Percentiles rank a stretch among this genome's conserved stretches.
These are phyloP conservation scores for Nelumbo lutea DNA, from an alignment of 164 flowering plant species.

Conservation along the genomic window DNA sequence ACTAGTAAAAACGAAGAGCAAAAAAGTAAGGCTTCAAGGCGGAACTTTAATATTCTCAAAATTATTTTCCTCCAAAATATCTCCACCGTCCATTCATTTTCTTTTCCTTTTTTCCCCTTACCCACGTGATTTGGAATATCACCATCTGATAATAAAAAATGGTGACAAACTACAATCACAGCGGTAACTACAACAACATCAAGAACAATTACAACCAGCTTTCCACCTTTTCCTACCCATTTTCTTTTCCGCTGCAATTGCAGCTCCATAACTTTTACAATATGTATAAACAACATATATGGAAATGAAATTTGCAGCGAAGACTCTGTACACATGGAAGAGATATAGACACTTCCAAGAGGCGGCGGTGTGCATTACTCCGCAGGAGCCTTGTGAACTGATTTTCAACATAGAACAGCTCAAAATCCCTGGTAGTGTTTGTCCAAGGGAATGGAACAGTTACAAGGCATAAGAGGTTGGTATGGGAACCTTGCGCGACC, in stretches of 20 bases:
- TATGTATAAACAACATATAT: conserved; percentile 28
- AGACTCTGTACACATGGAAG: conserved; percentile 2
- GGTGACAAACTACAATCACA: too few relatives aligned
- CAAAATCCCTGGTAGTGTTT: conserved; percentile 2
- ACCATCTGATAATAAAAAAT: too few relatives aligned
- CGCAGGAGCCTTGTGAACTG: conserved; percentile 8
- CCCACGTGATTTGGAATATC: too few relatives aligned
- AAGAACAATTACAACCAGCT: not conserved
- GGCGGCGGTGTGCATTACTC: not conserved
- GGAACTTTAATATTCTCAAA: too few relatives aligned
- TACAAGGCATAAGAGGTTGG: conserved; percentile 30
- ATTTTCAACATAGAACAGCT: conserved; percentile 15
- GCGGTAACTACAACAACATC: too few relatives aligned
- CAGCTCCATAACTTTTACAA: conserved; percentile 25
- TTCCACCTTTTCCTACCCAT: conserved; percentile 7
- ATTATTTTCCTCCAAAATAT: too few relatives aligned
- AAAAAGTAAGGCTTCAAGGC: too few relatives aligned
- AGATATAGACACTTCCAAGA: not conserved
- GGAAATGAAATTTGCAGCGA: conserved; percentile 27
- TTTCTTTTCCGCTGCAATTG: conserved; percentile 23
- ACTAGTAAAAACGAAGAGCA: too few relatives aligned
- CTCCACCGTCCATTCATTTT: too few relatives aligned
- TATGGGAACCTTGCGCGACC: conserved; percentile 19
- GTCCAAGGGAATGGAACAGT: too few relatives aligned
- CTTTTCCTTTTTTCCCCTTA: too few relatives aligned